These are phyloP conservation scores for Komagataella mondaviorum DNA, from an alignment of 805 yeast species.

Conservation along the genomic window DNA sequence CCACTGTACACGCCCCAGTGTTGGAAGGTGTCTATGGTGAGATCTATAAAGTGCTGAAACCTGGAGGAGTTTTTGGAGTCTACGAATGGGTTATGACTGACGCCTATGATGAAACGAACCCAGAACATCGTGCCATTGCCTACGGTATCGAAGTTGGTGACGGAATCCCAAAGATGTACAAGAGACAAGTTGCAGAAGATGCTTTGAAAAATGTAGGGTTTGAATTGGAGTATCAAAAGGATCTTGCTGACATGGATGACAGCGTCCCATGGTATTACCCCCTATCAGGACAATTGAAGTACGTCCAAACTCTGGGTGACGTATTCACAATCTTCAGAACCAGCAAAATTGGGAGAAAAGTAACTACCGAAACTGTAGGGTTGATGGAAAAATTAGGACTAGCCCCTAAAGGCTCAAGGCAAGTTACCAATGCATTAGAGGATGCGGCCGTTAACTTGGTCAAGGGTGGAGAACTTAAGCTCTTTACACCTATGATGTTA, in stretches of 20 bases:
- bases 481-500: conserved; percentile 97
- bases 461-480: conserved; percentile 77
- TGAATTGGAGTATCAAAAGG: conserved; percentile 59
- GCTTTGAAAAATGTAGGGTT: conserved; percentile 86
- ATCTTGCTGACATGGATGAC: conserved; percentile 73
- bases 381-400: conserved; percentile 73
- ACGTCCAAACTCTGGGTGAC: conserved; percentile 69
- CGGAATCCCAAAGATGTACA: conserved; percentile 96
- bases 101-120: conserved; percentile 71
- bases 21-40: conserved; percentile 93
- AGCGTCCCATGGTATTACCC: conserved; percentile 97
- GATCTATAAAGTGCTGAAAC: conserved; percentile 89
- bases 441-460: conserved; percentile 95
- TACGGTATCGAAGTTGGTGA: conserved; percentile 98
- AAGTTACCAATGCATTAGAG: conserved; percentile 88
- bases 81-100: conserved; percentile 99
- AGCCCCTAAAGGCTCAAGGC: conserved; percentile 85
- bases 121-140: conserved; percentile 85
- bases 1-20: conserved; percentile 95
- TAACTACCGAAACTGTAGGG: conserved; percentile 73
- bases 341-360: conserved; percentile 68
- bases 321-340: conserved; percentile 80
- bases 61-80: conserved; percentile 96
- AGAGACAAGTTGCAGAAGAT: conserved; percentile 69
- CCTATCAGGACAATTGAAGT: conserved; percentile 85